phyloP scores from a whole-genome alignment of 139 green algal species.

The Ulvella scutata region DNA sequence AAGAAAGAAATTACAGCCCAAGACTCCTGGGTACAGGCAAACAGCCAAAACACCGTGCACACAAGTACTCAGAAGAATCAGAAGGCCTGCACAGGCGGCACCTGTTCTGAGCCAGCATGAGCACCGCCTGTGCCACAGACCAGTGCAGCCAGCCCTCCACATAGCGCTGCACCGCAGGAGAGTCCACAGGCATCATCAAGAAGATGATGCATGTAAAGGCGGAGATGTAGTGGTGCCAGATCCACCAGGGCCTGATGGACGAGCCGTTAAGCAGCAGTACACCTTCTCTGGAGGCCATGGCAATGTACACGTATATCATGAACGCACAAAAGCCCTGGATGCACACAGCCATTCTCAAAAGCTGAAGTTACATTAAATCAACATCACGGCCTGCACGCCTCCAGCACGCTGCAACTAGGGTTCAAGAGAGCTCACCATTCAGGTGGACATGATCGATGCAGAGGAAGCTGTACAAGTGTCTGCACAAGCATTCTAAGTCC shows the following conservation, averaged over 20 bases:
- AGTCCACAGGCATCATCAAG: conserved; percentile 78
- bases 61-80: too few relatives aligned
- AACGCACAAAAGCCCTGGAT: conserved; percentile 76
- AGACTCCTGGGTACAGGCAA: too few relatives aligned
- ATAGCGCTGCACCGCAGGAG: conserved; percentile 13
- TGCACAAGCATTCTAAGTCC: too few relatives aligned
- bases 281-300: conserved; percentile 76
- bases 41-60: too few relatives aligned
- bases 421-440: too few relatives aligned
- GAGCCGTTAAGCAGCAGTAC: conserved; percentile 83
- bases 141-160: background rate
- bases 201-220: conserved; percentile 52
- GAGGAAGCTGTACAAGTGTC: too few relatives aligned
- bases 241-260: conserved; percentile 75
- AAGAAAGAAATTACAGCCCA: too few relatives aligned
- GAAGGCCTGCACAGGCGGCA: too few relatives aligned
- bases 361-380: background rate
- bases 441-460: too few relatives aligned
- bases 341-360: background rate
- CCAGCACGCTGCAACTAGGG: too few relatives aligned
- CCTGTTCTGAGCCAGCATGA: background rate
- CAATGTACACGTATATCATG: conserved; percentile 90
- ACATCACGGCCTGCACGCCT: too few relatives aligned
- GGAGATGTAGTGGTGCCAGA: conserved; percentile 87
- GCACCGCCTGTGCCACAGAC: background rate